Conservation (phyloP, 805 yeast species). For the Pichia membranifaciens region DNA sequence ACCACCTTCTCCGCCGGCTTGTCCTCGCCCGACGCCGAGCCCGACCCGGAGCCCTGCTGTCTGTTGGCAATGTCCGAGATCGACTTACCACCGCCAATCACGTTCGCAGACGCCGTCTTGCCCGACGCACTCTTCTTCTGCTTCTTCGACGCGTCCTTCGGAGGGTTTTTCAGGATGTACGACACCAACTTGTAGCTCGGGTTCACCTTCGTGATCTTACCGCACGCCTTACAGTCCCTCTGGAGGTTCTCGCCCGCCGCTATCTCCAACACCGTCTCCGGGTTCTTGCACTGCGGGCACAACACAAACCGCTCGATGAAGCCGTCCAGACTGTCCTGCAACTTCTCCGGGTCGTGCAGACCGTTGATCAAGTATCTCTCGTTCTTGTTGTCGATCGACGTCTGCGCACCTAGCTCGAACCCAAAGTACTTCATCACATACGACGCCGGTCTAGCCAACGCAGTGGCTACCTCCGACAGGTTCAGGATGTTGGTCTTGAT, state of each 20-base stretch:
- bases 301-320: slow-evolving; percentile 89
- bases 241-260: slow-evolving; percentile 68
- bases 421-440: slow-evolving; percentile 94
- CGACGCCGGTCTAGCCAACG: slow-evolving; percentile 87
- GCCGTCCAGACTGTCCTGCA: slow-evolving; percentile 92
- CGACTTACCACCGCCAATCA: slow-evolving; percentile 80
- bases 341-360: slow-evolving; percentile 80
- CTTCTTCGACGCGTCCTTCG: slow-evolving; percentile 47
- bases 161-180: slow-evolving; percentile 84
- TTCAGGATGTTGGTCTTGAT: slow-evolving; percentile 92
- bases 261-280: slow-evolving; percentile 88
- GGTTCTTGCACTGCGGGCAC: slow-evolving; percentile 93
- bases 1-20: slow-evolving; percentile 40
- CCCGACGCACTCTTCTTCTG: slow-evolving; percentile 48
- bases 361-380: slow-evolving; percentile 94
- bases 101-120: slow-evolving; percentile 75
- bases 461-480: slow-evolving; percentile 88
- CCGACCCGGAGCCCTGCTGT: slow-evolving; percentile 19
- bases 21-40: not conserved
- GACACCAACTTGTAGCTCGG: slow-evolving; percentile 83
- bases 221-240: slow-evolving; percentile 98
- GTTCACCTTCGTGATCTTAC: slow-evolving; percentile 78
- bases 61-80: slow-evolving; percentile 70
- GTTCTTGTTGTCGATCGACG: slow-evolving; percentile 67
- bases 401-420: slow-evolving; percentile 95